These are phyloP conservation scores for Naegleria gruberi DNA, from an alignment of 208 protist species.

Conservation along the genomic window DNA sequence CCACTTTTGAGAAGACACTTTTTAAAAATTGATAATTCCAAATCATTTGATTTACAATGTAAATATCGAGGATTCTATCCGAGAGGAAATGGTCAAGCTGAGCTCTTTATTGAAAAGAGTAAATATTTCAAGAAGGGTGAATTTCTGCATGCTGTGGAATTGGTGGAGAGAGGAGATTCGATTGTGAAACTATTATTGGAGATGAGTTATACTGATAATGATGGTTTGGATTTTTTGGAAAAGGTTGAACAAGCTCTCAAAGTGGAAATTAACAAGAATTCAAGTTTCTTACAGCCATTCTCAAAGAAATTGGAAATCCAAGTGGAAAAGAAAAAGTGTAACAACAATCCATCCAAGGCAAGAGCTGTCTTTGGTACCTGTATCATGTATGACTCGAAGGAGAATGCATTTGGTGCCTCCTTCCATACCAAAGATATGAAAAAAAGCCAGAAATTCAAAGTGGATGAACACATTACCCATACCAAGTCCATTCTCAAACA, in stretches of 20 bases:
- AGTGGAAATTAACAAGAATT: not conserved
- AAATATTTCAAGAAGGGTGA: not conserved
- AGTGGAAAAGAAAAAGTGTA: not conserved
- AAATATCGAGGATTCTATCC: constrained; percentile 8
- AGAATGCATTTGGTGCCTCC: not conserved
- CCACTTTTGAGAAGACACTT: not conserved
- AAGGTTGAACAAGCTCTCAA: not conserved
- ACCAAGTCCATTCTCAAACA: not conserved
- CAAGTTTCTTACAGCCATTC: not conserved
- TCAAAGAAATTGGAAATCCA: not conserved
- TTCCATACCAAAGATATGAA: not conserved
- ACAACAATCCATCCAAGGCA: not conserved
- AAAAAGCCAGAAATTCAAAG: not conserved
- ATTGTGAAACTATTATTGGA: not conserved
- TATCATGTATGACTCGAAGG: not conserved
- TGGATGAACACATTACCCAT: not conserved
- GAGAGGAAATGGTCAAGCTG: not conserved
- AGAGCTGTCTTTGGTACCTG: not conserved
- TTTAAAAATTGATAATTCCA: not conserved
- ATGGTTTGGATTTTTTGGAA: not conserved
- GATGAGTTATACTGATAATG: not conserved
- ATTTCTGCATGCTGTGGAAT: not conserved
- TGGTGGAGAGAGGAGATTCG: not conserved
- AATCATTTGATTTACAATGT: not conserved
- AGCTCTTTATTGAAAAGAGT: not conserved